phyloP scores from a whole-genome alignment of 768 basidiomycete genomes.

The Boletus pseudopeckii region DNA sequence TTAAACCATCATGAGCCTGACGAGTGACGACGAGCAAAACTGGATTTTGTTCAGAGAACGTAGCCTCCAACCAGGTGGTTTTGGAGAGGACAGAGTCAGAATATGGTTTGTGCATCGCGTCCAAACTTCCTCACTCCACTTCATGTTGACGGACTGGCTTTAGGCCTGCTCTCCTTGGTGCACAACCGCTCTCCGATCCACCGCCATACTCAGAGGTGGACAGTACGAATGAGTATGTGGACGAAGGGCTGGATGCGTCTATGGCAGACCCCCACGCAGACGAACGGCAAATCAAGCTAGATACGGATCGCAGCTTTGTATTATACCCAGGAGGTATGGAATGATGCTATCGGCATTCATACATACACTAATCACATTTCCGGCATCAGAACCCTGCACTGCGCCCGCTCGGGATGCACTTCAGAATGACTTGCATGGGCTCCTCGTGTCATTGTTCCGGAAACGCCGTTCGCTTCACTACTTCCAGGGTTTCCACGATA shows the following conservation, averaged over 20 bases:
- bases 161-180: conserved; percentile 31
- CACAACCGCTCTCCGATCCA: conserved; percentile 40
- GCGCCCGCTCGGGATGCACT: conserved; percentile 43
- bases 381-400: conserved; percentile 16
- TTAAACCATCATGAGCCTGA: conserved; percentile 20
- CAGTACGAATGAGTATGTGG: conserved; percentile 1
- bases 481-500: conserved; percentile 93
- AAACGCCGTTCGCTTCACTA: conserved; percentile 72
- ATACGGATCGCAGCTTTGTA: conserved; percentile 92
- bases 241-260: not conserved
- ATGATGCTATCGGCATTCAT: conserved; percentile 10
- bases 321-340: conserved; percentile 81
- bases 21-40: conserved; percentile 29
- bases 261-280: conserved; percentile 52
- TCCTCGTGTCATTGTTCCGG: conserved; percentile 75
- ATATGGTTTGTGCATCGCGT: conserved; percentile 48
- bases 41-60: conserved; percentile 46
- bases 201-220: conserved; percentile 27
- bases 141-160: conserved; percentile 19
- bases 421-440: conserved; percentile 62
- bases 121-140: conserved; percentile 2
- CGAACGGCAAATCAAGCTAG: conserved; percentile 83
- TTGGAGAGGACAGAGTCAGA: conserved; percentile 49
- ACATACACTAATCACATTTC: conserved; percentile 4
- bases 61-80: conserved; percentile 61